phyloP scores from a whole-genome alignment of 163 green algal species.

The Coccomyxa subellipsoidea region DNA sequence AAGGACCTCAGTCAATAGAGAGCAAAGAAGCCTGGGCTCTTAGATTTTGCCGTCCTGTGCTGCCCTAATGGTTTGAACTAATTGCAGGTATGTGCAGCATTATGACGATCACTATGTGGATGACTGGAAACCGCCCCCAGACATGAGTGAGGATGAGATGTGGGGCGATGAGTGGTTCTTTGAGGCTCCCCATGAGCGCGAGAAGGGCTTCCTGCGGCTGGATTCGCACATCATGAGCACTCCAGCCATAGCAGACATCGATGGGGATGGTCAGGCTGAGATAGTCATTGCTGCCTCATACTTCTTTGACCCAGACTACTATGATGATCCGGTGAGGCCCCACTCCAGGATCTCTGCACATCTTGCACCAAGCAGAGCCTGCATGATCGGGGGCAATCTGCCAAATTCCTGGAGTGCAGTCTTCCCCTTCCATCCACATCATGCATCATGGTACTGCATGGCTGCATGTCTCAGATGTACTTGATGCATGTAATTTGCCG shows the following conservation, averaged over 20 bases:
- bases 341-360: no score
- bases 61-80: not conserved
- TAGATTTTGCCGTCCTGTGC: no score
- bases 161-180: conserved; percentile 17
- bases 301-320: conserved; percentile 89
- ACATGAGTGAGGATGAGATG: not conserved
- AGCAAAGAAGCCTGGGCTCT: no score
- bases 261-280: conserved; percentile 89
- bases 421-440: no score
- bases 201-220: conserved; percentile 36
- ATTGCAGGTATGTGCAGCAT: not conserved
- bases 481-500: no score
- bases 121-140: not conserved
- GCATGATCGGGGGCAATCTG: no score
- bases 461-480: not conserved
- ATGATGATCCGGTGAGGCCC: conserved; percentile 40
- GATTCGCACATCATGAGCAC: conserved; percentile 92
- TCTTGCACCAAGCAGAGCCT: no score
- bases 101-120: conserved; percentile 5
- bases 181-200: conserved; percentile 6
- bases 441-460: not conserved
- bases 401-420: no score
- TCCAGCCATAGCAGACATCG: conserved; percentile 90
- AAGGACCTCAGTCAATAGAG: no score
- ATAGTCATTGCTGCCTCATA: conserved; percentile 91